phyloP scores from a whole-genome alignment of 2,329 filamentous ascomycete species.

The Colletotrichum salicis region DNA sequence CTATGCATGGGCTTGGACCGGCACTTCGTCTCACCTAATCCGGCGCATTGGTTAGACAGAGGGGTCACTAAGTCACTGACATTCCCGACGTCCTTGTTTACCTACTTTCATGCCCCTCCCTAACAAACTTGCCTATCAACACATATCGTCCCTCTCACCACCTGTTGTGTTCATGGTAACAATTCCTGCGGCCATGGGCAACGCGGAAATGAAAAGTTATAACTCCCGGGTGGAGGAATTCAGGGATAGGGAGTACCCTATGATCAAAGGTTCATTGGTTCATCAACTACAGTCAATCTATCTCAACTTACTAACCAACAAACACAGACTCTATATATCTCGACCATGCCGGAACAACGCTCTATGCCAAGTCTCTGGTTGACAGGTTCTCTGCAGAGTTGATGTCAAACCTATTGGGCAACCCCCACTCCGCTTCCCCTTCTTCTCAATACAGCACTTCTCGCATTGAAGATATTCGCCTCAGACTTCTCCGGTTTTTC shows the following conservation, averaged over 20 bases:
- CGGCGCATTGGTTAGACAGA: constrained; percentile 1
- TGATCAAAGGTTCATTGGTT: constrained; percentile 68
- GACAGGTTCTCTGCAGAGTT: constrained; percentile 83
- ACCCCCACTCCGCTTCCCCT: constrained; percentile 87
- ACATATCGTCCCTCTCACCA: not conserved
- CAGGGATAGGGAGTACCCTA: constrained; percentile 72
- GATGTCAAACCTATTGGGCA: constrained; percentile 83
- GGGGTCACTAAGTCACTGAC: not conserved
- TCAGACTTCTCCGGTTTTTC: constrained; percentile 79
- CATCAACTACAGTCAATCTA: not conserved
- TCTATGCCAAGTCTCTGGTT: constrained; percentile 83
- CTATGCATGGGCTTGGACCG: not conserved
- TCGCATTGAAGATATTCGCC: constrained; percentile 79
- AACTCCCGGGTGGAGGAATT: constrained; percentile 69
- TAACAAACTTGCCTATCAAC: not conserved
- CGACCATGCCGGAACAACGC: constrained; percentile 94
- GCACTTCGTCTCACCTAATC: constrained; percentile 23
- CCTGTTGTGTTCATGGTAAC: not conserved
- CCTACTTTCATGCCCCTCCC: not conserved
- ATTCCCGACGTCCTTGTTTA: not conserved
- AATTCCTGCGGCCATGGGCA: not conserved
- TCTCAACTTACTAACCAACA: constrained; percentile 29
- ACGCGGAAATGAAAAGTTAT: constrained; percentile 52
- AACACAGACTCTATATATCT: constrained; percentile 79
- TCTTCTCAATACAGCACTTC: constrained; percentile 82